These are phyloP conservation scores for Chaetoscypha palmicola DNA, from an alignment of 2,329 filamentous ascomycete genomes.

Conservation along the genomic window DNA sequence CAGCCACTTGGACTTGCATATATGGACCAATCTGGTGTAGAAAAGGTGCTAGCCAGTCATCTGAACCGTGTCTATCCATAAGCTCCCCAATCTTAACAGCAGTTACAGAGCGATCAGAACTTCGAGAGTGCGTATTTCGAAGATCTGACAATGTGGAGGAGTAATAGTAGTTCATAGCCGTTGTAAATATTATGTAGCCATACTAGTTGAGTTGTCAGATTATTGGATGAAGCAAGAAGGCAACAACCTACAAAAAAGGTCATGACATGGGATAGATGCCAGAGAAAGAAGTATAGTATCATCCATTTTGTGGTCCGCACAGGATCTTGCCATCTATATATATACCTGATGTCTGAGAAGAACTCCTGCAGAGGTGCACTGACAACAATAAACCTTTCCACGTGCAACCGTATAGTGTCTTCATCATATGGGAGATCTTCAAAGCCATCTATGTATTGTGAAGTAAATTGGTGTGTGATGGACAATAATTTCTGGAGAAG, in stretches of 20 bases:
- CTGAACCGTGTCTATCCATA: constrained; percentile 33
- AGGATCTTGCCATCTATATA: constrained; percentile 34
- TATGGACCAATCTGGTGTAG: constrained; percentile 27
- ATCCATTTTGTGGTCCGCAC: constrained; percentile 29
- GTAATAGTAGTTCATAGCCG: constrained; percentile 18
- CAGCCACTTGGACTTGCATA: constrained; percentile 32
- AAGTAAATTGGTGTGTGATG: constrained; percentile 30
- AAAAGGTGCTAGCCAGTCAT: constrained; percentile 29
- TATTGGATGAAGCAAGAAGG: too few species aligned
- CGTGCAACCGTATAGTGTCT: constrained; percentile 26
- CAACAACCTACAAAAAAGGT: constrained; percentile 19
- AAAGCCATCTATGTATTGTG: constrained; percentile 32
- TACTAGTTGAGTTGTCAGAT: too few species aligned
- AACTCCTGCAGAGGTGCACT: constrained; percentile 33
- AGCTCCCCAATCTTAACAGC: constrained; percentile 31
- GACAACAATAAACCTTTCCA: constrained; percentile 34
- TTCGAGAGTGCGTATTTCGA: constrained; percentile 26
- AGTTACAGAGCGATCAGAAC: constrained; percentile 28
- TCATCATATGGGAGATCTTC: constrained; percentile 20
- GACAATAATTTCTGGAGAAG: constrained; percentile 27
- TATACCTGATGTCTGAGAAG: constrained; percentile 30
- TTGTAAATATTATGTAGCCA: constrained; percentile 17
- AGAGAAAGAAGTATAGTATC: constrained; percentile 18
- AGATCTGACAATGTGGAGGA: constrained; percentile 13
- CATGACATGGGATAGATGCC: constrained; percentile 19